Evolutionary conservation across 1,139 yeast species (phyloP).

Genomic region (Geotrichum australiense): DNA sequence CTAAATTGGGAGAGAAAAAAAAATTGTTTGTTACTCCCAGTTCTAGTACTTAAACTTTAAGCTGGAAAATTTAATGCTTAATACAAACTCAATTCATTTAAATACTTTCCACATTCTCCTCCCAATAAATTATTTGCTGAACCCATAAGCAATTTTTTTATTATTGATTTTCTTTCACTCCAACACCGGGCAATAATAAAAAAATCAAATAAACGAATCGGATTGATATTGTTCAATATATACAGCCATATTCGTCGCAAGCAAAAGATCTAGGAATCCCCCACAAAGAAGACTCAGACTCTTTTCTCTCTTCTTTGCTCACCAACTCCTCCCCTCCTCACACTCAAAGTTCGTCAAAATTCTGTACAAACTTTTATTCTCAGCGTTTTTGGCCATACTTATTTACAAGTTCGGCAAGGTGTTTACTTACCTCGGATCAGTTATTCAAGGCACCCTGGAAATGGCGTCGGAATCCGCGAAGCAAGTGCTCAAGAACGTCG

Average conservation of each 20-base stretch:
- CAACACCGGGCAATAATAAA: too few relatives aligned
- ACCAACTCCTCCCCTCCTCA: neutral
- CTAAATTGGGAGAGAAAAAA: neutral
- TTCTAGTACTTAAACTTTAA: neutral
- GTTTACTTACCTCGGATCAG: constrained; percentile 20
- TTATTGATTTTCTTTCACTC: too few relatives aligned
- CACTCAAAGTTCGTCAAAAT: constrained; percentile 1
- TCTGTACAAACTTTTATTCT: constrained; percentile 7
- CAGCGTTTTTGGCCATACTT: constrained; percentile 4
- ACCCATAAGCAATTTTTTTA: too few relatives aligned
- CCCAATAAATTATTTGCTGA: neutral
- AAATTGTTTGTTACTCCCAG: neutral
- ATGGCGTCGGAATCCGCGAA: constrained; percentile 32
- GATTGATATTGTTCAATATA: too few relatives aligned
- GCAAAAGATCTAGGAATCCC: too few relatives aligned
- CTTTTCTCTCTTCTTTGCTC: neutral
- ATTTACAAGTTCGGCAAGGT: constrained; percentile 18
- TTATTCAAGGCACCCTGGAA: constrained; percentile 32
- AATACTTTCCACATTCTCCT: constrained; percentile 1
- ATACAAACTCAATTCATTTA: too few relatives aligned
- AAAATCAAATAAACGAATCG: too few relatives aligned
- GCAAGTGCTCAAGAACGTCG: constrained; percentile 26
- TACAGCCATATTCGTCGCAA: too few relatives aligned
- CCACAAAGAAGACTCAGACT: neutral
- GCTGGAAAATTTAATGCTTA: too few relatives aligned